Conservation (phyloP, 768 basidiomycete species). For the Gymnopilus dilepis region DNA sequence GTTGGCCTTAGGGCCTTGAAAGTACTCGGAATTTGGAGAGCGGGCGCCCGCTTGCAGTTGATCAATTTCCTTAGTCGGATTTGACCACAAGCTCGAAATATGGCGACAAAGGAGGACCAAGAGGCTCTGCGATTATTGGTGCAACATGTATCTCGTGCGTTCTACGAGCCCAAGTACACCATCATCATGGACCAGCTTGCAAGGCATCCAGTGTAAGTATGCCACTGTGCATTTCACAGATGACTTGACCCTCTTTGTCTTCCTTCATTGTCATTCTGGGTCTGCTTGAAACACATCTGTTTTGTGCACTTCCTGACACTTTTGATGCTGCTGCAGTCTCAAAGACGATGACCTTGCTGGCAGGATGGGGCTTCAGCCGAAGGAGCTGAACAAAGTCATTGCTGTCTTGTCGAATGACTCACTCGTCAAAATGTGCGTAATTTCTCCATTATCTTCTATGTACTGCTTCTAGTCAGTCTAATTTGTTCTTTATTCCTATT, state of each 20-base stretch:
- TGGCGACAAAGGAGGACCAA: slow-evolving; percentile 80
- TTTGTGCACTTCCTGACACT: slow-evolving; percentile 18
- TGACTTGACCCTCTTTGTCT: slow-evolving; percentile 15
- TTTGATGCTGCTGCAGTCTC: slow-evolving; percentile 58
- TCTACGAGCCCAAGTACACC: slow-evolving; percentile 92
- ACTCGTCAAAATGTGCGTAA: slow-evolving; percentile 74
- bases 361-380: slow-evolving; percentile 85
- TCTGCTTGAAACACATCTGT: slow-evolving; percentile 13
- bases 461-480: not conserved
- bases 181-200: slow-evolving; percentile 95
- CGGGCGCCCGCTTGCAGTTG: slow-evolving; percentile 3
- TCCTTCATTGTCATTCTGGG: slow-evolving; percentile 14
- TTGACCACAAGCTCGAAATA: slow-evolving; percentile 29
- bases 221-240: slow-evolving; percentile 23
- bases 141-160: slow-evolving; percentile 90
- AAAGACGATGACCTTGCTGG: slow-evolving; percentile 95
- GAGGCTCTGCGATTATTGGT: slow-evolving; percentile 86
- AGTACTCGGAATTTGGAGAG: slow-evolving; percentile 7
- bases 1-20: slow-evolving; percentile 15
- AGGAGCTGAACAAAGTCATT: slow-evolving; percentile 90
- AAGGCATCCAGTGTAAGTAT: slow-evolving; percentile 92
- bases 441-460: slow-evolving; percentile 3
- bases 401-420: slow-evolving; percentile 80
- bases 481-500: not conserved
- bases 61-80: slow-evolving; percentile 5